These are phyloP conservation scores for Peribolospora baueri DNA, from an alignment of 768 basidiomycete species.

Conservation along the genomic window DNA sequence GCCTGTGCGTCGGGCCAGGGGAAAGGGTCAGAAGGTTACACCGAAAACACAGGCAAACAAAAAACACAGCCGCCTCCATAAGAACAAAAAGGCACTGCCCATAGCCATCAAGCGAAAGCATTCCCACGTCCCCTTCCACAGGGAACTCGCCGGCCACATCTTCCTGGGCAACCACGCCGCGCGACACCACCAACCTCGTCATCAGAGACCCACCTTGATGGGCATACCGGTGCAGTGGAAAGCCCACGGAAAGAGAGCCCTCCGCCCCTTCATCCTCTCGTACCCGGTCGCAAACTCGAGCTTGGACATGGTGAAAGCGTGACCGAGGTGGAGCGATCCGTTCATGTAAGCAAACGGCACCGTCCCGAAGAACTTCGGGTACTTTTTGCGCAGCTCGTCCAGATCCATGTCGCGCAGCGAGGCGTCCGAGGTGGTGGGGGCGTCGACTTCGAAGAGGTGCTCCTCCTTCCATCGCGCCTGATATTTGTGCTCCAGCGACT, in stretches of 20 bases:
- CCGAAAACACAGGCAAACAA: neutral
- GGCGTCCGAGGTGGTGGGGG: conserved; percentile 18
- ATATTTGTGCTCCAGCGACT: conserved; percentile 55
- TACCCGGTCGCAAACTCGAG: conserved; percentile 91
- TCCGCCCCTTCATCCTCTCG: conserved; percentile 78
- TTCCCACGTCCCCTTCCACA: neutral
- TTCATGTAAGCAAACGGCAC: conserved; percentile 98
- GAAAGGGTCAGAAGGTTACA: neutral
- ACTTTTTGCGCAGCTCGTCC: conserved; percentile 42
- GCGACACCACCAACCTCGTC: neutral
- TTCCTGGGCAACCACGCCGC: neutral
- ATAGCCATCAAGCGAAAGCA: no score
- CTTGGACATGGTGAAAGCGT: conserved; percentile 94
- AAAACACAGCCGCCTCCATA: neutral
- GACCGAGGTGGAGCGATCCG: conserved; percentile 83
- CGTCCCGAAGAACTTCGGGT: conserved; percentile 94
- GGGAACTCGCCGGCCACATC: no score
- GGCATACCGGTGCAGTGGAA: conserved; percentile 98
- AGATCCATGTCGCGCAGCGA: conserved; percentile 31
- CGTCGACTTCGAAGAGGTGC: conserved; percentile 56
- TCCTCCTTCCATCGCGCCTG: conserved; percentile 58
- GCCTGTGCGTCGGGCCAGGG: conserved; percentile 29
- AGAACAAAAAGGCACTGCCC: neutral
- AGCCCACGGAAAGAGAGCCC: conserved; percentile 86
- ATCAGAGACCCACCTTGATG: conserved; percentile 51